Evolutionary conservation across 768 basidiomycete genomes (phyloP).

Genomic region (Boletus eberwhitei): DNA sequence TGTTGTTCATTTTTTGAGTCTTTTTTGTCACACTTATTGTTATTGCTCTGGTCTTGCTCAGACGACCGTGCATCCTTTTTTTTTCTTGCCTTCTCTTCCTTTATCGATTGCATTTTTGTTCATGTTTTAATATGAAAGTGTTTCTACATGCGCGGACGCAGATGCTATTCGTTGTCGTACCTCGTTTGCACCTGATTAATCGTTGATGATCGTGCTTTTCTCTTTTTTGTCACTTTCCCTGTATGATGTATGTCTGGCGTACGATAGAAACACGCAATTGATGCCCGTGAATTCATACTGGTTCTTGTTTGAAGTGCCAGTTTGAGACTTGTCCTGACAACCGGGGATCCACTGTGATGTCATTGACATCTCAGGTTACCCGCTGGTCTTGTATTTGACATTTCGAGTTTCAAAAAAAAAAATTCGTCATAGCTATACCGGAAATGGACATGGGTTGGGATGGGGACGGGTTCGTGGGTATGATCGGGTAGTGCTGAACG

Average conservation of each 20-base stretch:
- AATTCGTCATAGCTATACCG: too few species aligned
- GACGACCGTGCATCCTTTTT: constrained; percentile 1
- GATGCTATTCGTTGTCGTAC: background rate
- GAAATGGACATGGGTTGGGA: too few species aligned
- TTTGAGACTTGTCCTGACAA: too few species aligned
- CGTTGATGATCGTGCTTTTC: background rate
- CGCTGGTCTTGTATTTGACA: too few species aligned
- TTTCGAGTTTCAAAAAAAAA: too few species aligned
- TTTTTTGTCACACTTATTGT: constrained; percentile 16
- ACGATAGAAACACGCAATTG: background rate
- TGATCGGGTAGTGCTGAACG: too few species aligned
- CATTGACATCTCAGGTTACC: too few species aligned
- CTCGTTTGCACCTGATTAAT: background rate
- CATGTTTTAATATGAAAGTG: background rate
- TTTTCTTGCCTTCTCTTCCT: background rate
- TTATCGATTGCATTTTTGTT: background rate
- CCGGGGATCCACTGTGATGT: too few species aligned
- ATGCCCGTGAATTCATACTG: background rate
- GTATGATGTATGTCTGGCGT: constrained; percentile 33
- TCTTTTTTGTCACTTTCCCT: constrained; percentile 18
- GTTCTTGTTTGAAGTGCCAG: background rate
- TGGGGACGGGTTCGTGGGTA: too few species aligned
- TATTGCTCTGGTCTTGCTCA: constrained; percentile 17
- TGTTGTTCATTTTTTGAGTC: background rate
- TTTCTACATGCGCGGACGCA: background rate